Evolutionary conservation across 768 basidiomycete genomes (phyloP).

Genomic region (Xerocomellus dryophilus): DNA sequence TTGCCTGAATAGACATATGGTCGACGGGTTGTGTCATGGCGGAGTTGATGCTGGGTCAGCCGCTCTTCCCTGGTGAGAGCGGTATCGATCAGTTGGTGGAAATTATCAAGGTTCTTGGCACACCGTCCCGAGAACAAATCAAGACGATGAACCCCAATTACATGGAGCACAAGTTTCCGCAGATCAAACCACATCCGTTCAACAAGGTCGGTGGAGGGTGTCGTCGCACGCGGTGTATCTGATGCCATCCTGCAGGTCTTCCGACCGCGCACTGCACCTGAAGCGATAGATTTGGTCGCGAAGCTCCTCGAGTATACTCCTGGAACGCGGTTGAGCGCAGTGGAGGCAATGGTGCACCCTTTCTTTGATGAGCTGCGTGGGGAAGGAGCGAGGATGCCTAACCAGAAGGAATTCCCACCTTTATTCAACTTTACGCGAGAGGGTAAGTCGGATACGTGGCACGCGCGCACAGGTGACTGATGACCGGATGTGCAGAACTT

Average conservation of each 20-base stretch:
- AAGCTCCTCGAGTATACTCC: conserved; percentile 99
- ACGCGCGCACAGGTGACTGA: neutral
- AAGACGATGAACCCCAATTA: conserved; percentile 99
- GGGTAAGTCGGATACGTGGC: conserved; percentile 52
- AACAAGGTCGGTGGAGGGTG: conserved; percentile 62
- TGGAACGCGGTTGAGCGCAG: conserved; percentile 80
- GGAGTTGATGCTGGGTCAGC: conserved; percentile 98
- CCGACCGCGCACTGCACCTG: conserved; percentile 92
- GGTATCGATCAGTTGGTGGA: conserved; percentile 99
- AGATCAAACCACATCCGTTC: conserved; percentile 99
- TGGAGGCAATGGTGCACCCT: conserved; percentile 89
- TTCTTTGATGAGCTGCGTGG: conserved; percentile 96
- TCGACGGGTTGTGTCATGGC: conserved; percentile 99
- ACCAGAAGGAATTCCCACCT: conserved; percentile 92
- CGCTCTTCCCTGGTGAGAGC: conserved; percentile 97
- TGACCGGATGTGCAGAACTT: conserved; percentile 58
- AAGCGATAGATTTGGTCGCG: conserved; percentile 94
- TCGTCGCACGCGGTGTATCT: conserved; percentile 11
- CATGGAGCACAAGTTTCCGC: conserved; percentile 99
- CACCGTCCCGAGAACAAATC: conserved; percentile 98
- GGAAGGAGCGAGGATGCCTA: conserved; percentile 92
- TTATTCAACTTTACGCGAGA: conserved; percentile 96
- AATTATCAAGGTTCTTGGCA: conserved; percentile 99
- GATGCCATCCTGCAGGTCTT: conserved; percentile 67
- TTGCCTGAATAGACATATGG: conserved; percentile 78